A percentile compares a stretch with the other conserved stretches of the same genome.
Evolutionary conservation across 371 early-diverging fungal species (phyloP).

Genomic region (Syncephalis fuscata): DNA sequence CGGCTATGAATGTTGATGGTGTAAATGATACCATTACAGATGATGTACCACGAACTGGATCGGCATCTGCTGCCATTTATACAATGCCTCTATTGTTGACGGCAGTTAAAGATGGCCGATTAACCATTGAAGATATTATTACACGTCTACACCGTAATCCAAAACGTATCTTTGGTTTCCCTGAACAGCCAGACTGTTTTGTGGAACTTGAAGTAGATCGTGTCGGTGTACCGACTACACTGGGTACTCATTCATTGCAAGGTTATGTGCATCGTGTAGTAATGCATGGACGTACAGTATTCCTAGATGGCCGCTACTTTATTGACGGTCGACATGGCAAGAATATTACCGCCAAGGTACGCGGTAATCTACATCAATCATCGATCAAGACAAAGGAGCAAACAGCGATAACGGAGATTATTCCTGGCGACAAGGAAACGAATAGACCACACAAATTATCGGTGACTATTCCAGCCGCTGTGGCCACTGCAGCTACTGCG

Average conservation of each 20-base stretch:
- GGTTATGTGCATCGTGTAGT: slow-evolving; percentile 76
- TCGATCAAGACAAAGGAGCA: slow-evolving; percentile 12
- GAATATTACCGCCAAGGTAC: slow-evolving; percentile 7
- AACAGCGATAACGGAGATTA: not conserved
- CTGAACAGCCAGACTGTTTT: slow-evolving; percentile 73
- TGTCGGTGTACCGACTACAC: slow-evolving; percentile 15
- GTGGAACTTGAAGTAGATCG: slow-evolving; percentile 72
- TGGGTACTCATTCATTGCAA: slow-evolving; percentile 21
- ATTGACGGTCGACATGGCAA: slow-evolving; percentile 22
- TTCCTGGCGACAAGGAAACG: slow-evolving; percentile 1
- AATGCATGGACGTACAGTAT: slow-evolving; percentile 59
- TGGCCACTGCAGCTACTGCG: not conserved
- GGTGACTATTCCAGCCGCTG: too few species aligned
- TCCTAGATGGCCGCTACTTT: slow-evolving; percentile 58
- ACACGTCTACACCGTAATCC: slow-evolving; percentile 69
- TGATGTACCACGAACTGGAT: not conserved
- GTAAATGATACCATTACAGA: slow-evolving; percentile 44
- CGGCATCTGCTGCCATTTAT: too few species aligned
- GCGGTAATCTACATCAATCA: slow-evolving; percentile 9
- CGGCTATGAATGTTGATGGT: slow-evolving; percentile 17
- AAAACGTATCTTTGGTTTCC: slow-evolving; percentile 68
- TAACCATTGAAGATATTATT: slow-evolving; percentile 64
- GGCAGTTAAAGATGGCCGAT: slow-evolving; percentile 61
- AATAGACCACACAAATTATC: too few species aligned
- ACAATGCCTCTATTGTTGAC: slow-evolving; percentile 65